phyloP scores from a whole-genome alignment of 2,329 filamentous ascomycete genomes.

The Paracamarosporium sp. region DNA sequence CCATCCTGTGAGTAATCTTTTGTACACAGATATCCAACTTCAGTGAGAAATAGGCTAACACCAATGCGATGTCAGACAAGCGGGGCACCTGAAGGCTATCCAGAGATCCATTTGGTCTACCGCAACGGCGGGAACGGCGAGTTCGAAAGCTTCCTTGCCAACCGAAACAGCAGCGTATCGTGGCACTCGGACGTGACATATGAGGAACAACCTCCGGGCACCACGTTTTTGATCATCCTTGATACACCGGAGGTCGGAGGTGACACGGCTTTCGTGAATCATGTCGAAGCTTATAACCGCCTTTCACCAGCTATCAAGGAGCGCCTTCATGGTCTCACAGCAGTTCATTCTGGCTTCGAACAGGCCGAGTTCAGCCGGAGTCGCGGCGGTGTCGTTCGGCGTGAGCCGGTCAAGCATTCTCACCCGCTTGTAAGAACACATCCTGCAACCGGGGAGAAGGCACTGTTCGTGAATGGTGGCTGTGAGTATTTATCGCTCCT shows the following conservation, averaged over 20 bases:
- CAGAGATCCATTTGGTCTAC: constrained; percentile 77
- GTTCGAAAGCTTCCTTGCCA: constrained; percentile 64
- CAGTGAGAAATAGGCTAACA: constrained; percentile 30
- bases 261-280: constrained; percentile 80
- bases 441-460: constrained; percentile 19
- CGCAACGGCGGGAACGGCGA: constrained; percentile 66
- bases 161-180: constrained; percentile 75
- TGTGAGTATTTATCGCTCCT: constrained; percentile 28
- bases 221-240: constrained; percentile 83
- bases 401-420: constrained; percentile 73
- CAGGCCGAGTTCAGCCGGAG: constrained; percentile 72
- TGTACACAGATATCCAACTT: too few relatives aligned
- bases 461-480: constrained; percentile 17
- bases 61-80: constrained; percentile 56
- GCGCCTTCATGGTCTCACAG: constrained; percentile 77
- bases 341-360: constrained; percentile 77
- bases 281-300: constrained; percentile 78
- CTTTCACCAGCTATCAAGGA: constrained; percentile 77
- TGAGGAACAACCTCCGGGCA: constrained; percentile 82
- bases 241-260: constrained; percentile 79
- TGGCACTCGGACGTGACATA: constrained; percentile 89
- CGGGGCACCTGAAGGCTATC: constrained; percentile 72
- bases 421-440: constrained; percentile 19
- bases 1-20: constrained; percentile 64
- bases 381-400: constrained; percentile 70